These are phyloP conservation scores for Diospyros kaki DNA, from an alignment of 148 eudicot species.

Conservation along the genomic window DNA sequence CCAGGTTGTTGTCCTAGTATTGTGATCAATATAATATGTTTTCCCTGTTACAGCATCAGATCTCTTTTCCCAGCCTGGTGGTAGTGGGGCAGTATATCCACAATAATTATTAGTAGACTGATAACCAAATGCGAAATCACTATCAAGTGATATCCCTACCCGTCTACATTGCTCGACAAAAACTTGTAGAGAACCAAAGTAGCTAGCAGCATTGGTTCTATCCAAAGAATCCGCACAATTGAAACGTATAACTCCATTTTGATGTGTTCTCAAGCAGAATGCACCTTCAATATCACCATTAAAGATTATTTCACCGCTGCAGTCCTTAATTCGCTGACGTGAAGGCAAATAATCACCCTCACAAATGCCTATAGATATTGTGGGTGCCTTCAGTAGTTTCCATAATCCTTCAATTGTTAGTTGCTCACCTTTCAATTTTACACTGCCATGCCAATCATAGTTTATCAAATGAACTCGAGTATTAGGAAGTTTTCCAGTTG, in stretches of 20 bases:
- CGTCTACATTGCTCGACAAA: constrained; percentile 96
- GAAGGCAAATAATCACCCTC: constrained; percentile 96
- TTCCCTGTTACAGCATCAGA: constrained; percentile 96
- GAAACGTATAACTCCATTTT: constrained; percentile 91
- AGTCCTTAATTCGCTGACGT: constrained; percentile 75
- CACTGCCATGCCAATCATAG: constrained; percentile 96
- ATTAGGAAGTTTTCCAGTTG: constrained; percentile 72
- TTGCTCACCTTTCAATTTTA: constrained; percentile 80
- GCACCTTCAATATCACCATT: constrained; percentile 72
- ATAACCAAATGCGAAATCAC: constrained; percentile 74
- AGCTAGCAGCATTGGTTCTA: constrained; percentile 98
- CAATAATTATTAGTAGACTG: constrained; percentile 56
- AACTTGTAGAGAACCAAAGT: constrained; percentile 90
- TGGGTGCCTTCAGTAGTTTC: constrained; percentile 86
- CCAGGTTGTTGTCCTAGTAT: constrained; percentile 97
- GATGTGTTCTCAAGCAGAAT: constrained; percentile 85
- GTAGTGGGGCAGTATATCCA: constrained; percentile 90
- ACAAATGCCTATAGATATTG: constrained; percentile 69
- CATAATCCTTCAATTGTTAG: constrained; percentile 95
- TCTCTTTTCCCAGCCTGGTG: constrained; percentile 99
- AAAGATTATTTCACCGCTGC: constrained; percentile 79
- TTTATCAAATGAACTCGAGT: constrained; percentile 72
- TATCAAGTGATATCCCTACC: constrained; percentile 90
- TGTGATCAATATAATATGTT: constrained; percentile 90
- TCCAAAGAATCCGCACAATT: constrained; percentile 98